A percentile compares a stretch with the other conserved stretches of the same genome.
phyloP scores from a whole-genome alignment of 2,329 filamentous ascomycete genomes.

The Alternaria panax region DNA sequence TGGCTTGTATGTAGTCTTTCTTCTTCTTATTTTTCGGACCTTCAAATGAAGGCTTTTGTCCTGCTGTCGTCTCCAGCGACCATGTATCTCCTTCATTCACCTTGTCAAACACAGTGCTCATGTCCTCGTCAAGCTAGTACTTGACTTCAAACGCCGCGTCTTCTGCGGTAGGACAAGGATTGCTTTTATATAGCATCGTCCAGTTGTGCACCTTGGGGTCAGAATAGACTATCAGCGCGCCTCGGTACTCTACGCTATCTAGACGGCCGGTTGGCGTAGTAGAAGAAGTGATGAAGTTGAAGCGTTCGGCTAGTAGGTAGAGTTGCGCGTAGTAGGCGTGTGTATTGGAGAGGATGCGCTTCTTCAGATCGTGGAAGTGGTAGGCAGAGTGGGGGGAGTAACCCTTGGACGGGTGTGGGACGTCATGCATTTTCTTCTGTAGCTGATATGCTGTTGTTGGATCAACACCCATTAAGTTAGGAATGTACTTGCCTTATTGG shows the following conservation, averaged over 20 bases:
- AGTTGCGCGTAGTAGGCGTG: neutral
- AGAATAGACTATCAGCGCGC: neutral
- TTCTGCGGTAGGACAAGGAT: neutral
- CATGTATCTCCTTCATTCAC: neutral
- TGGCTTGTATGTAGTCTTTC: neutral
- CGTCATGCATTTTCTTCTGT: neutral
- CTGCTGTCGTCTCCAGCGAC: neutral
- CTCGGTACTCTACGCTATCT: neutral
- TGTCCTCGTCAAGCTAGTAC: neutral
- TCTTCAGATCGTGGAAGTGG: neutral
- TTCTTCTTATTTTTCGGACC: neutral
- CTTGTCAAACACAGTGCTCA: neutral
- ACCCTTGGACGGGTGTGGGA: neutral
- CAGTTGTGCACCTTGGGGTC: neutral
- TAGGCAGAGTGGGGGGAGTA: neutral
- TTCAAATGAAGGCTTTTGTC: neutral
- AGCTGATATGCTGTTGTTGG: neutral
- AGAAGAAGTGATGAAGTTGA: neutral
- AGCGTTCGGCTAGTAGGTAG: neutral
- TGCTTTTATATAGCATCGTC: neutral
- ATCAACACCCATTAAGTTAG: neutral
- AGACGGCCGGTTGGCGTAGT: neutral
- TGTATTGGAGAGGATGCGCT: neutral
- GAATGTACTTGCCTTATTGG: neutral
- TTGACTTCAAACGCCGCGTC: neutral